These are phyloP conservation scores for Phylloporus sp. DNA, from an alignment of 1,284 basidiomycete genomes.

Conservation along the genomic window DNA sequence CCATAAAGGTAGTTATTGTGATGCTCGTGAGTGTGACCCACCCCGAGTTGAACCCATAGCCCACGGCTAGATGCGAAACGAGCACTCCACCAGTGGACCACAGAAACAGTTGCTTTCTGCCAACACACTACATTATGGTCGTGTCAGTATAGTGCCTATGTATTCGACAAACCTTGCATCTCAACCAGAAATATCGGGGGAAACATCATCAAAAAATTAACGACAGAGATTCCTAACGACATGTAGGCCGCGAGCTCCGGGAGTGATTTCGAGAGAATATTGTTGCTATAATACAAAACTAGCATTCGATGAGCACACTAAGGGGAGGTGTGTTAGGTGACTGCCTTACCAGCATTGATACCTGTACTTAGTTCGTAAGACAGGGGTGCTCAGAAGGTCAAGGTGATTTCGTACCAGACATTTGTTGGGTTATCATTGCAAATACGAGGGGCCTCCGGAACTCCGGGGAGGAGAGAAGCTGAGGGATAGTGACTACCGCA, in stretches of 20 bases:
- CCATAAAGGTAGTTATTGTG: constrained; percentile 84
- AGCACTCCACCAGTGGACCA: constrained; percentile 68
- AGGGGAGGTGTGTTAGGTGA: not conserved
- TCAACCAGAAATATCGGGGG: constrained; percentile 88
- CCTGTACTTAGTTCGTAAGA: constrained; percentile 28
- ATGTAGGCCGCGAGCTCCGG: constrained; percentile 80
- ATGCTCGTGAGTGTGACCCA: constrained; percentile 68
- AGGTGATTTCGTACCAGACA: constrained; percentile 58
- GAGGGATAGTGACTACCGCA: constrained; percentile 52
- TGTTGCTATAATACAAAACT: constrained; percentile 90
- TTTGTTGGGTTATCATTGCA: constrained; percentile 79
- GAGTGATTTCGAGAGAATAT: constrained; percentile 78
- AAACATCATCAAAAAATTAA: constrained; percentile 83
- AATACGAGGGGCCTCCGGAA: constrained; percentile 70
- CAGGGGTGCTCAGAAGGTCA: not conserved
- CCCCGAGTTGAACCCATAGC: constrained; percentile 70
- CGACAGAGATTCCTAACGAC: constrained; percentile 77
- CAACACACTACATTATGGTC: constrained; percentile 54
- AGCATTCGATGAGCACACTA: constrained; percentile 43
- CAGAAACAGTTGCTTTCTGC: constrained; percentile 61
- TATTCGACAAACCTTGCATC: constrained; percentile 35
- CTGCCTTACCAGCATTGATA: constrained; percentile 58
- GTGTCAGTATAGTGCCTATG: not conserved
- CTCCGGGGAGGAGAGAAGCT: constrained; percentile 59
- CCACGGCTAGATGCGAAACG: constrained; percentile 69